Conservation (phyloP, 2,329 filamentous ascomycete species). For the Grosmannia serpens region DNA sequence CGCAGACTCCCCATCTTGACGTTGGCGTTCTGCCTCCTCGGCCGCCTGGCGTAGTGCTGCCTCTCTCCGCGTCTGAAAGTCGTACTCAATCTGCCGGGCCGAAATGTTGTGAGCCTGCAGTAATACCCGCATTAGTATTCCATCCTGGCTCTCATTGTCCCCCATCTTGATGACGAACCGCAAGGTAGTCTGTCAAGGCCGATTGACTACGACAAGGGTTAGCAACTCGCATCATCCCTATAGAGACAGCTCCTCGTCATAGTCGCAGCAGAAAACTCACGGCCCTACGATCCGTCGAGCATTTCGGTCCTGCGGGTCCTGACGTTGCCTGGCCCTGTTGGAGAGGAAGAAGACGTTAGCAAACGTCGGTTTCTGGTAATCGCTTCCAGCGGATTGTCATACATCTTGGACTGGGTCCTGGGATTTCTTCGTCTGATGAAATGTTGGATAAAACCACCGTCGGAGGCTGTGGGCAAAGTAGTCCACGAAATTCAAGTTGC, state of each 20-base stretch:
- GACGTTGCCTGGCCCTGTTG: constrained; percentile 5
- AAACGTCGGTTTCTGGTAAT: not conserved
- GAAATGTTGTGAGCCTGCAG: constrained; percentile 60
- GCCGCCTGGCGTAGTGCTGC: constrained; percentile 19
- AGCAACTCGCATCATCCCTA: not conserved
- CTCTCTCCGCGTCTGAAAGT: constrained; percentile 37
- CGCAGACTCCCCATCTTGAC: constrained; percentile 7
- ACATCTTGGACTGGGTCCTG: too few relatives aligned
- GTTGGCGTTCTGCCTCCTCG: constrained; percentile 17
- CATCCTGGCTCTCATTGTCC: not conserved
- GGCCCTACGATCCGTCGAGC: constrained; percentile 17
- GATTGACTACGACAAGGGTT: constrained; percentile 25
- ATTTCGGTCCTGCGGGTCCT: not conserved
- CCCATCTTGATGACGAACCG: constrained; percentile 13
- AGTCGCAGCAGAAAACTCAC: constrained; percentile 12
- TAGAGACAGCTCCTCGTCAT: too few relatives aligned
- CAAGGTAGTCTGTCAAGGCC: constrained; percentile 41
- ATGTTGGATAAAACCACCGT: too few relatives aligned
- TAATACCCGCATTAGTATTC: constrained; percentile 17
- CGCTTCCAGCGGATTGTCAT: not conserved
- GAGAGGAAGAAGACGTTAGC: not conserved
- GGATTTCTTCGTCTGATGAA: too few relatives aligned
- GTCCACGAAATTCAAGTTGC: too few relatives aligned
- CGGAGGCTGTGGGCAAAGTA: not conserved
- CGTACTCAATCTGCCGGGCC: constrained; percentile 39